Evolutionary conservation across 2,329 filamentous ascomycete species (phyloP).

Genomic region (Apiospora sp.): DNA sequence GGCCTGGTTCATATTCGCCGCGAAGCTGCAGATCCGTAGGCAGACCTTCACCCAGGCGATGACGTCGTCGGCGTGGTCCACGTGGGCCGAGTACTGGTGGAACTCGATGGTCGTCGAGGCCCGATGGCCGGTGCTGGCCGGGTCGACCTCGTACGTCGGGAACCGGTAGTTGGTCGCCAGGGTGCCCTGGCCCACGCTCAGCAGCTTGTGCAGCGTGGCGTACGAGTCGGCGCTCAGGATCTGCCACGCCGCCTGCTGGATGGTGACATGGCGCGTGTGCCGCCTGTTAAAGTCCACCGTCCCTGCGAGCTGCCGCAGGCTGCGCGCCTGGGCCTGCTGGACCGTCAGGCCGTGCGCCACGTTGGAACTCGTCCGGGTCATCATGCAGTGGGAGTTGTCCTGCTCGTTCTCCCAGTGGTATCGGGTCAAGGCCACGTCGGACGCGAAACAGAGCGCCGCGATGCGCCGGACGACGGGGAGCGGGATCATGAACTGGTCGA

Average conservation of each 20-base stretch:
- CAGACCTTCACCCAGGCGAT: background rate
- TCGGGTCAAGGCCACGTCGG: background rate
- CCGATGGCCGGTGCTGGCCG: background rate
- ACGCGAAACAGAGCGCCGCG: background rate
- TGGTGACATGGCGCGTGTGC: background rate
- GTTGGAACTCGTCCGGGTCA: background rate
- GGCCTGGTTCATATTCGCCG: rapidly evolving
- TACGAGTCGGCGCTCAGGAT: background rate
- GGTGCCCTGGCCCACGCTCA: background rate
- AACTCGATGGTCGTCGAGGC: background rate
- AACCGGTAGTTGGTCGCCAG: background rate
- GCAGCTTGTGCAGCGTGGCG: background rate
- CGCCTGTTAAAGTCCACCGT: background rate
- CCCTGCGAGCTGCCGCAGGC: background rate
- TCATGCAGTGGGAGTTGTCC: background rate
- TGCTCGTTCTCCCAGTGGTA: background rate
- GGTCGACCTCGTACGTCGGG: background rate
- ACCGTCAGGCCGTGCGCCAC: background rate
- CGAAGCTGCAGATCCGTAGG: background rate
- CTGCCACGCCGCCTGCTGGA: no score
- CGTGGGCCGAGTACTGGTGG: background rate
- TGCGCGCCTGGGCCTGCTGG: background rate
- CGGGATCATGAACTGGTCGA: background rate
- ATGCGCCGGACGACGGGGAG: background rate
- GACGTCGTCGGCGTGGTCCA: background rate